Evolutionary conservation across 2,329 filamentous ascomycete genomes (phyloP), one percentile per base, ranked within the genome.

Genomic region (Fusarium cicatricum): DNA sequence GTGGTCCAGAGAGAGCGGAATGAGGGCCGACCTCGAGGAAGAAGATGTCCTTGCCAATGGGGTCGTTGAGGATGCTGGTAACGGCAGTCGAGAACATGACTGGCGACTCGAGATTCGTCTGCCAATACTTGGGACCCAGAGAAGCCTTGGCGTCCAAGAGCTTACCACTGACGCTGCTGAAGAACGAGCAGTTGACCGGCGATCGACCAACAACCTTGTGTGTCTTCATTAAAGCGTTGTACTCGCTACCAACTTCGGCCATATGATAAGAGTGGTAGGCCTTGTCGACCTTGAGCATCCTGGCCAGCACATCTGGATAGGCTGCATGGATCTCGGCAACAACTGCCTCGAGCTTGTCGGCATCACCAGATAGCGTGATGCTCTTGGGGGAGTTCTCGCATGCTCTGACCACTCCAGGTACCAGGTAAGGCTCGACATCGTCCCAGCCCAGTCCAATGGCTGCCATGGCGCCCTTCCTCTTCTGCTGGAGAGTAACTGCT

Each of bases 231-330:
- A 31, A 46, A 11, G 55, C 62, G 21, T 63, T 44, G 52, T 74
- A 75, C 4, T 49, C 29, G 2, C 32, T 34, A 11, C 67, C 68
- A 11, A 72, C 64, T 3, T 62, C 61, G 1, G 50, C 48, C 72
- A 76, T 75, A 37, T 75, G 72, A 26, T 71, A 65, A 0, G 77
- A 80, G 66, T 80, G 78, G 51, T 78, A 80, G 0, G 77, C 77
- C 46, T 71, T 75, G 14, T 76, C 71, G 2, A 77, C 72, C 36
- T 74, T 72, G 2, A 80, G 59, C 6, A 66, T 36, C 4, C 73
- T 67, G 3, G 72, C 68, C 14, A 75, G 68, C 0, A 69, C 67
- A 12, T 70, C 72, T 0, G 73, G 71, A 4, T 66, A 52, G 1
- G 49, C 62, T 12, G 60, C 26, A 43, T 74, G 69, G 21, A 78